A percentile compares a stretch with the other conserved stretches of the same genome.
Evolutionary conservation across 202 grass and related monocot species (phyloP).

Genomic region (Setaria viridis): DNA sequence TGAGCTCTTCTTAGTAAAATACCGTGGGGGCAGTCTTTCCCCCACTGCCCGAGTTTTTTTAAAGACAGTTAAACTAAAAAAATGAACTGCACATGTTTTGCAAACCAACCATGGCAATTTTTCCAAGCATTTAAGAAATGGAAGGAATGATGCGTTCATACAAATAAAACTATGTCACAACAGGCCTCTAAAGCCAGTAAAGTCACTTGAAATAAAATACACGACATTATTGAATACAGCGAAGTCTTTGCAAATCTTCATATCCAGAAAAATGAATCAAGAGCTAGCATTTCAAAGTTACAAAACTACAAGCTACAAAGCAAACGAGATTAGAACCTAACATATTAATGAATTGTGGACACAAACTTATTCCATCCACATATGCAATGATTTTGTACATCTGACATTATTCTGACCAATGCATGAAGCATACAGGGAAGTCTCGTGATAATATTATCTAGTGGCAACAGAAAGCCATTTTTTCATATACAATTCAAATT

Average conservation of each 20-base stretch:
- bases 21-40: too few species aligned
- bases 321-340: background rate
- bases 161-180: conserved; percentile 17
- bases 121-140: background rate
- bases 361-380: conserved; percentile 1
- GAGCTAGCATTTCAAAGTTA: conserved; percentile 28
- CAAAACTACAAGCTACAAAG: background rate
- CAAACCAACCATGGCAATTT: conserved; percentile 13
- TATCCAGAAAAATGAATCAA: conserved; percentile 14
- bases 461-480: background rate
- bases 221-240: conserved; percentile 21
- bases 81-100: background rate
- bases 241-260: conserved; percentile 6
- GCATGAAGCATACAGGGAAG: conserved; percentile 17
- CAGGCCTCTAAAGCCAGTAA: conserved; percentile 8
- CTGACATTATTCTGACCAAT: conserved; percentile 13
- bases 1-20: too few species aligned
- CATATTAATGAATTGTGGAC: background rate
- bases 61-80: conserved; percentile 10
- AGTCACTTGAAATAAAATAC: conserved; percentile 17
- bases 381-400: conserved; percentile 2
- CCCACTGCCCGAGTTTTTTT: too few species aligned
- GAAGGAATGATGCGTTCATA: background rate
- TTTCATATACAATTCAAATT: conserved; percentile 10
- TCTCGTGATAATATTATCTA: background rate